Conservation (phyloP, 2,329 filamentous ascomycete genomes). For the Coniochaeta sp. region DNA sequence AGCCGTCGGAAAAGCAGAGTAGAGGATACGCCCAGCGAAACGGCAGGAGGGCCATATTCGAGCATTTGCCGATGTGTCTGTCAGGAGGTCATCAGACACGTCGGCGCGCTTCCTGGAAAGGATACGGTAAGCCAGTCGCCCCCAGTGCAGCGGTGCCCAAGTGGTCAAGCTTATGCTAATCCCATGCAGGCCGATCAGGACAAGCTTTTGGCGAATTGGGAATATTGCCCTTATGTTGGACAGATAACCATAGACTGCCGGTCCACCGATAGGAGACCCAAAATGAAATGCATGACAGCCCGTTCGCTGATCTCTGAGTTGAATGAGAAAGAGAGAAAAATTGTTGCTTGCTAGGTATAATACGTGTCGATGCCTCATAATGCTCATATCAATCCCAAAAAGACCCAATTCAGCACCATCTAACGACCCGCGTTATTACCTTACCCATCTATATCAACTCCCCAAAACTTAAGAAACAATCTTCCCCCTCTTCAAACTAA, state of each 20-base stretch:
- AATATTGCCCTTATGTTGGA: too few relatives aligned
- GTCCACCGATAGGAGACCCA: too few relatives aligned
- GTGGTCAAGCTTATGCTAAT: too few relatives aligned
- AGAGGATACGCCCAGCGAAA: not conserved
- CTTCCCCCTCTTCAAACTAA: conserved; percentile 32
- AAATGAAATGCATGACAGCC: not conserved
- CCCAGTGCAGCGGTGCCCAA: too few relatives aligned
- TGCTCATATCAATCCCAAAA: not conserved
- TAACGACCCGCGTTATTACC: not conserved
- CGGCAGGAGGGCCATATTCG: not conserved
- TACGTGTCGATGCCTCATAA: not conserved
- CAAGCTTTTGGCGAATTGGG: too few relatives aligned
- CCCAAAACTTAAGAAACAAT: not conserved
- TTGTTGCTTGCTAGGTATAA: not conserved
- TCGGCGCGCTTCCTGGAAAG: not conserved
- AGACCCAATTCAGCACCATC: not conserved
- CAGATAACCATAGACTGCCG: too few relatives aligned
- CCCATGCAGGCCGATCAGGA: too few relatives aligned
- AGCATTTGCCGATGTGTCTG: not conserved
- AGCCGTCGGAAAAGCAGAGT: not conserved
- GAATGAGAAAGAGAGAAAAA: not conserved
- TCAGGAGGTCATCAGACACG: not conserved
- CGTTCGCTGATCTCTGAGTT: not conserved
- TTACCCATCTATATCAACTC: not conserved
- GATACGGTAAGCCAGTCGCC: not conserved